Evolutionary conservation across 176 grass and related monocot genomes (phyloP).

Genomic region (Bolboschoenus planiculmis): DNA sequence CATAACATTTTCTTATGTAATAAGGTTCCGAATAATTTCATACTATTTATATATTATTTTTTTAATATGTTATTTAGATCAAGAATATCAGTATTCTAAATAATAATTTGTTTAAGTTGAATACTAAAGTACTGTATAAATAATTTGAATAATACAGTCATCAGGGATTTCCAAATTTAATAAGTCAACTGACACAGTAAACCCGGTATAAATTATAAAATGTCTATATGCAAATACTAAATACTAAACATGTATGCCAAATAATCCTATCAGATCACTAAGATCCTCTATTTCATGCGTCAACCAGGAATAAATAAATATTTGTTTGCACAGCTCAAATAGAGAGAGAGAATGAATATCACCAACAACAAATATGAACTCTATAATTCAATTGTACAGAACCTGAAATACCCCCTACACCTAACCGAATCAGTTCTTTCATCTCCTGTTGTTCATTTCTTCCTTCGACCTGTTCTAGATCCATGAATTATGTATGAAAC

Average conservation of each 20-base stretch:
- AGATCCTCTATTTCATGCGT: conserved; percentile 11
- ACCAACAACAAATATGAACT: not conserved
- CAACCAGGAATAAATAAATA: not conserved
- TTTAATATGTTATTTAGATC: no score
- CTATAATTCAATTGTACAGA: conserved; percentile 13
- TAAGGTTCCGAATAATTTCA: no score
- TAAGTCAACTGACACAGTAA: not conserved
- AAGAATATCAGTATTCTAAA: no score
- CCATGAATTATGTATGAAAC: not conserved
- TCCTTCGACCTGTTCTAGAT: not conserved
- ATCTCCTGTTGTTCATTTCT: not conserved
- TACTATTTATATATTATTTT: no score
- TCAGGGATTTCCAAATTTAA: no score
- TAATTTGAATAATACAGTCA: no score
- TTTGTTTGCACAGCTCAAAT: conserved; percentile 3
- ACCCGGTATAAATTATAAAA: not conserved
- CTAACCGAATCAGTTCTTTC: conserved; percentile 1
- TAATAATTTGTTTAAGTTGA: no score
- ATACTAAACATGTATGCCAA: not conserved
- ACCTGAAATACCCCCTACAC: not conserved
- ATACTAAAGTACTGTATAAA: no score
- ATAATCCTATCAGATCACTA: not conserved
- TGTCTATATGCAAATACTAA: not conserved
- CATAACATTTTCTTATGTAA: no score
- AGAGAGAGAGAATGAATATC: conserved; percentile 3